Evolutionary conservation across 768 basidiomycete genomes (phyloP).

Genomic region (Podaxis rugospora): DNA sequence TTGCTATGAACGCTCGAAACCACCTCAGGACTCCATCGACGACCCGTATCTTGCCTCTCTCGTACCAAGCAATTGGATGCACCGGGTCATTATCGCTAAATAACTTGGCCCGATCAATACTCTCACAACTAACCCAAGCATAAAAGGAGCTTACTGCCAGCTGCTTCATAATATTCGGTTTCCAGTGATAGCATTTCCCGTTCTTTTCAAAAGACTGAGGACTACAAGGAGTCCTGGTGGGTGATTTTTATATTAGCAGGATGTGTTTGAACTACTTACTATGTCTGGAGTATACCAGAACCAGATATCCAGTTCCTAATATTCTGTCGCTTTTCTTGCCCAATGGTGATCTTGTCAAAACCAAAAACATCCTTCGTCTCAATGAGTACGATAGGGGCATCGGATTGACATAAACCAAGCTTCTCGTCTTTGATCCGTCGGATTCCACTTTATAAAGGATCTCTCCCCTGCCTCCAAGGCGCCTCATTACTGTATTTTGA

Average conservation of each 20-base stretch:
- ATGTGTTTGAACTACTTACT: background rate
- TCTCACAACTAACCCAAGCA: background rate
- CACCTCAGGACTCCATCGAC: background rate
- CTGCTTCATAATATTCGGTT: background rate
- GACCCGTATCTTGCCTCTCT: background rate
- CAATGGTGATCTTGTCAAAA: background rate
- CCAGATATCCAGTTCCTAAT: slow-evolving; percentile 5
- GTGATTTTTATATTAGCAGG: background rate
- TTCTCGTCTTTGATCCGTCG: background rate
- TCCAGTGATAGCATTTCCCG: slow-evolving; percentile 2
- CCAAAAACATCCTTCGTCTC: slow-evolving; percentile 2
- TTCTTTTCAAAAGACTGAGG: slow-evolving; percentile 1
- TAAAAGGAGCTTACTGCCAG: background rate
- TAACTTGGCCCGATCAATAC: background rate
- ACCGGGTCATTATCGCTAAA: background rate
- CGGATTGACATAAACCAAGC: background rate
- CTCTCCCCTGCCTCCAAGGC: background rate
- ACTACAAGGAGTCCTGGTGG: background rate
- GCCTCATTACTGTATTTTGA: background rate
- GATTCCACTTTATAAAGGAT: slow-evolving; percentile 2
- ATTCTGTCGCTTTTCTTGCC: background rate
- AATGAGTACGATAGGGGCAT: background rate
- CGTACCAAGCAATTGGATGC: slow-evolving; percentile 4
- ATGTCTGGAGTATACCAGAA: background rate
- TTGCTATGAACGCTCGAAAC: background rate